A percentile compares a stretch with the other conserved stretches of the same genome.
Evolutionary conservation across 768 basidiomycete genomes (phyloP).

Genomic region (Xerocomus brunneocitrinus): DNA sequence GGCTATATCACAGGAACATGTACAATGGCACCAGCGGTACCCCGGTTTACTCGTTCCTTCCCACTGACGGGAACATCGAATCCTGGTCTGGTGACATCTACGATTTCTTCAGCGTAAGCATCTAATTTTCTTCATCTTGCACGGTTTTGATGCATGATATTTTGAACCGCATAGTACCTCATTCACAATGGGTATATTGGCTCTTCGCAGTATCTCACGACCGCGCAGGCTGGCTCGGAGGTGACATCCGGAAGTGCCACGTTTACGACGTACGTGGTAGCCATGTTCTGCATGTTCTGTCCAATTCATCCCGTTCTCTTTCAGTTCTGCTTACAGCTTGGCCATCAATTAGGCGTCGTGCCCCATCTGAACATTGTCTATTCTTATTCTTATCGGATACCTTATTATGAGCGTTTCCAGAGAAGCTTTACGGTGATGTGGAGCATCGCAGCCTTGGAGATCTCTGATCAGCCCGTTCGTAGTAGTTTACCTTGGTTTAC

Average conservation of each 20-base stretch:
- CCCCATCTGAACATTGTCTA: too few relatives aligned
- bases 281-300: background rate
- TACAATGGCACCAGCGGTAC: slow-evolving; percentile 55
- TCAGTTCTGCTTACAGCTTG: slow-evolving; percentile 43
- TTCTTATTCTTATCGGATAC: background rate
- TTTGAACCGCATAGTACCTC: slow-evolving; percentile 44
- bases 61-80: slow-evolving; percentile 25
- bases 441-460: background rate
- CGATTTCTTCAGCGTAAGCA: slow-evolving; percentile 44
- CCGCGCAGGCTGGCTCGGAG: slow-evolving; percentile 61
- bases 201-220: slow-evolving; percentile 52
- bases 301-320: background rate
- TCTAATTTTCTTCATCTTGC: background rate
- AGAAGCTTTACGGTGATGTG: background rate
- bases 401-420: background rate
- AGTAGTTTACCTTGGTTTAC: too few relatives aligned
- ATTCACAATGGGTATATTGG: slow-evolving; percentile 41
- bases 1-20: slow-evolving; percentile 41
- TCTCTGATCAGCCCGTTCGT: too few relatives aligned
- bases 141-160: background rate
- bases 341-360: slow-evolving; percentile 36
- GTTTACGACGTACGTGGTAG: slow-evolving; percentile 45
- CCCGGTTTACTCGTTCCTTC: slow-evolving; percentile 48
- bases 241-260: slow-evolving; percentile 54
- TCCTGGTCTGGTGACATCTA: slow-evolving; percentile 54